Conservation (phyloP, 2,329 filamentous ascomycete genomes). For the Chaetomiaceae sp. region DNA sequence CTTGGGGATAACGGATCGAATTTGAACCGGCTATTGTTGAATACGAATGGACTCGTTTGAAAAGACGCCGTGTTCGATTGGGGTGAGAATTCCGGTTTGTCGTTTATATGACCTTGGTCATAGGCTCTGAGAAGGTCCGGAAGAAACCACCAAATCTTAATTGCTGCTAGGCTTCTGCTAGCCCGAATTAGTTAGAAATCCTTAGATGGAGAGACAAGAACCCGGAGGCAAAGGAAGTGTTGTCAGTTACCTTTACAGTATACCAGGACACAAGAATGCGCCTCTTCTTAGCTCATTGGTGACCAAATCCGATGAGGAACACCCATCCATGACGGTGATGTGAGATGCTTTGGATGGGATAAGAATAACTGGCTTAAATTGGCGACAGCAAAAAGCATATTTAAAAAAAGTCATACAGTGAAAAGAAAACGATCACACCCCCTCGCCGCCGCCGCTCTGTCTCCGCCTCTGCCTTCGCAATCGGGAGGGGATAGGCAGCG, state of each 20-base stretch:
- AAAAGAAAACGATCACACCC: too few species aligned
- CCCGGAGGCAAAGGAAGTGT: background rate
- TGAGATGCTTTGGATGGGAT: slow-evolving; percentile 8
- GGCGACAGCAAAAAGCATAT: too few species aligned
- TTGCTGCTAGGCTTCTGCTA: background rate
- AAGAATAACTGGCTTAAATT: too few species aligned
- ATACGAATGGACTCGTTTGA: too few species aligned
- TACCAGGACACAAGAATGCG: background rate
- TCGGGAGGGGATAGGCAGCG: too few species aligned
- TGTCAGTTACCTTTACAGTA: background rate
- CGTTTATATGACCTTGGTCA: background rate
- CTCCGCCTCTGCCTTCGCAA: too few species aligned
- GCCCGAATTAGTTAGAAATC: background rate
- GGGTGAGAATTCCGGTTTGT: background rate
- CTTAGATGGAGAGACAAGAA: background rate
- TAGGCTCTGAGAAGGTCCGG: background rate
- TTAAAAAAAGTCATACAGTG: too few species aligned
- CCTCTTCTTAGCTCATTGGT: slow-evolving; percentile 8
- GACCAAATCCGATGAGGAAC: slow-evolving; percentile 5
- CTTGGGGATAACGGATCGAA: too few species aligned
- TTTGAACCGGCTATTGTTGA: too few species aligned
- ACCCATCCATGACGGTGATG: slow-evolving; percentile 9
- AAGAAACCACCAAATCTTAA: background rate
- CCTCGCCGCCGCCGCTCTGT: too few species aligned
- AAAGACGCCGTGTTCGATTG: background rate